phyloP scores from a whole-genome alignment of 2,329 filamentous ascomycete genomes.

The Verticillium isaacii region DNA sequence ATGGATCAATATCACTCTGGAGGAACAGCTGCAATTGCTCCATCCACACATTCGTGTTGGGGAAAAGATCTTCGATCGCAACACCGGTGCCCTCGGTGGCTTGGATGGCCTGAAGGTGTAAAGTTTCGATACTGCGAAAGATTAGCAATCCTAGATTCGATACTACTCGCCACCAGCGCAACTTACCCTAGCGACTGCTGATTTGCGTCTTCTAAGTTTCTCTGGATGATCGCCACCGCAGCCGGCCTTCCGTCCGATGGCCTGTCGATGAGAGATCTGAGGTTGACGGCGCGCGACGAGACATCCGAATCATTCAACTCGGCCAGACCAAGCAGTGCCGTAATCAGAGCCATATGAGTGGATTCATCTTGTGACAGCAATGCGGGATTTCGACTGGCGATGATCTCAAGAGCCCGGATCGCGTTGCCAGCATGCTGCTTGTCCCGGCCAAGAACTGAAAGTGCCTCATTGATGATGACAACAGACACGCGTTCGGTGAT shows the following conservation, averaged over 20 bases:
- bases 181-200: slow-evolving; percentile 47
- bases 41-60: slow-evolving; percentile 61
- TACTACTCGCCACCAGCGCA: background rate
- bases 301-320: slow-evolving; percentile 38
- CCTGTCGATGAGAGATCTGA: slow-evolving; percentile 42
- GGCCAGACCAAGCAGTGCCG: slow-evolving; percentile 47
- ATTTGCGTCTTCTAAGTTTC: slow-evolving; percentile 46
- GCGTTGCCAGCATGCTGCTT: slow-evolving; percentile 21
- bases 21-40: slow-evolving; percentile 54
- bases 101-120: slow-evolving; percentile 43
- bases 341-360: slow-evolving; percentile 44
- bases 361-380: slow-evolving; percentile 39
- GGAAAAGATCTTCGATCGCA: slow-evolving; percentile 50
- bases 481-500: slow-evolving; percentile 29
- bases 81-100: slow-evolving; percentile 29
- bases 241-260: slow-evolving; percentile 36
- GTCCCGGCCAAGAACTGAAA: slow-evolving; percentile 23
- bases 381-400: slow-evolving; percentile 38
- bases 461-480: slow-evolving; percentile 28
- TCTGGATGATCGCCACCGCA: slow-evolving; percentile 46
- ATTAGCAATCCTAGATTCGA: slow-evolving; percentile 12
- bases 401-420: slow-evolving; percentile 42
- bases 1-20: slow-evolving; percentile 46
- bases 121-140: slow-evolving; percentile 40
- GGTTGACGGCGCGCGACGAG: slow-evolving; percentile 32